These are phyloP conservation scores for Candida pseudofarinosa DNA, from an alignment of 805 yeast species.

Conservation along the genomic window DNA sequence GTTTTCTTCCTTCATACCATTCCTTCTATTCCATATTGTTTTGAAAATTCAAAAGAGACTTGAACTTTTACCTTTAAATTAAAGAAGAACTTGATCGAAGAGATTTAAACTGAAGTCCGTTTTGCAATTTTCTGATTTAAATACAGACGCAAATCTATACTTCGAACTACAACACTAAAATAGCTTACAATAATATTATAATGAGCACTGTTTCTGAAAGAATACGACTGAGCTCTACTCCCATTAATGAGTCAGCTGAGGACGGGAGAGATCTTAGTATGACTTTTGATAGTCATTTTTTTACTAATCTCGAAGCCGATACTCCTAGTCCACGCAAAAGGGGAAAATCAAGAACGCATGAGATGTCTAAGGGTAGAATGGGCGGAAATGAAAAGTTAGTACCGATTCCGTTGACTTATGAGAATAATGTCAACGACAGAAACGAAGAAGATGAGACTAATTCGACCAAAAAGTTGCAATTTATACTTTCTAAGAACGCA, in stretches of 20 bases:
- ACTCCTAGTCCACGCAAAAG: constrained; percentile 3
- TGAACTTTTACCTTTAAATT: too few species aligned
- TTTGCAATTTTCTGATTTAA: neutral
- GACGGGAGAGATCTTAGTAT: neutral
- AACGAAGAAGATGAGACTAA: neutral
- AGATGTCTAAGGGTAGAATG: neutral
- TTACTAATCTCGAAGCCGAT: constrained; percentile 1
- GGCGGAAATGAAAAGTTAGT: neutral
- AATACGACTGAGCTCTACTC: neutral
- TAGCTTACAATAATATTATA: too few species aligned
- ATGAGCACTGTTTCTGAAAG: neutral
- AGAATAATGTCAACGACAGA: neutral
- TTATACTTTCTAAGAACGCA: neutral
- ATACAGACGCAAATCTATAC: neutral
- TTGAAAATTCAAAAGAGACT: too few species aligned
- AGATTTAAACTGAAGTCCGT: too few species aligned
- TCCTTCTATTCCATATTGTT: too few species aligned
- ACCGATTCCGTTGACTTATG: neutral
- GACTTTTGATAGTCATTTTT: neutral
- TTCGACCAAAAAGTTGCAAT: neutral
- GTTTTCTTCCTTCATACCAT: constrained; percentile 1
- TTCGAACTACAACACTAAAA: neutral
- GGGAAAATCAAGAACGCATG: neutral
- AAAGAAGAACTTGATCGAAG: too few species aligned
- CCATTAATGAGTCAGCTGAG: neutral